Percentiles rank a stretch among this genome's conserved stretches.
Conservation (phyloP, 2,329 filamentous ascomycete species). For the Colletotrichum somersetense region DNA sequence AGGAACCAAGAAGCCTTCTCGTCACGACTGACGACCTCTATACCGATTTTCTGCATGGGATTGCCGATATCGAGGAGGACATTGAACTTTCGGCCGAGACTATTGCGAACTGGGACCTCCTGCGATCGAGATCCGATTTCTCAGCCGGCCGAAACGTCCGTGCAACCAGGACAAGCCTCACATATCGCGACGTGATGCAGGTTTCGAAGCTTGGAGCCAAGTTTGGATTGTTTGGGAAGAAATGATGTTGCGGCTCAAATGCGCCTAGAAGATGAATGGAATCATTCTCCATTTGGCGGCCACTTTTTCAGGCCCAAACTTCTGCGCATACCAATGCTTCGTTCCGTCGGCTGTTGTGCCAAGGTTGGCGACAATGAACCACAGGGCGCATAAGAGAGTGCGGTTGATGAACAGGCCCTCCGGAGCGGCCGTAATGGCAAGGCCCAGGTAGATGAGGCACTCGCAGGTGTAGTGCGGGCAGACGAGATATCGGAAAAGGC, state of each 20-base stretch:
- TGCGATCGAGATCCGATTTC: conserved; percentile 64
- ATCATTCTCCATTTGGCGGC: conserved; percentile 80
- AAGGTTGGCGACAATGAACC: conserved; percentile 84
- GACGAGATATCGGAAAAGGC: conserved; percentile 78
- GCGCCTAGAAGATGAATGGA: conserved; percentile 71
- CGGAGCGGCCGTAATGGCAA: conserved; percentile 82
- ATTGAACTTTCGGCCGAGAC: conserved; percentile 70
- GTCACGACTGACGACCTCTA: conserved; percentile 79
- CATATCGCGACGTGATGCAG: conserved; percentile 87
- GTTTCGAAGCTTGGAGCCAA: conserved; percentile 80
- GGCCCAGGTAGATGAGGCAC: conserved; percentile 83
- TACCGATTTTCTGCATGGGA: conserved; percentile 79
- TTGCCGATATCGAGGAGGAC: conserved; percentile 76
- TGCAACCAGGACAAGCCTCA: conserved; percentile 76
- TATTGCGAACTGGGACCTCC: conserved; percentile 79
- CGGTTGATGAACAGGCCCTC: conserved; percentile 74
- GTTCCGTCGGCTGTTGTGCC: conserved; percentile 85
- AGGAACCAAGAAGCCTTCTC: conserved; percentile 86
- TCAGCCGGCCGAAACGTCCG: conserved; percentile 68
- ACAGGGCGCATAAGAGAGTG: conserved; percentile 76
- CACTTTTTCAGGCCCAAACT: conserved; percentile 77
- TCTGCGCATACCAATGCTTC: conserved; percentile 81
- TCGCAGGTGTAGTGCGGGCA: conserved; percentile 95
- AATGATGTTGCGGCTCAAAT: conserved; percentile 48
- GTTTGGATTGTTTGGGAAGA: conserved; percentile 65